phyloP scores from a whole-genome alignment of 306 rosid species.

The Cucurbita argyrosperma region DNA sequence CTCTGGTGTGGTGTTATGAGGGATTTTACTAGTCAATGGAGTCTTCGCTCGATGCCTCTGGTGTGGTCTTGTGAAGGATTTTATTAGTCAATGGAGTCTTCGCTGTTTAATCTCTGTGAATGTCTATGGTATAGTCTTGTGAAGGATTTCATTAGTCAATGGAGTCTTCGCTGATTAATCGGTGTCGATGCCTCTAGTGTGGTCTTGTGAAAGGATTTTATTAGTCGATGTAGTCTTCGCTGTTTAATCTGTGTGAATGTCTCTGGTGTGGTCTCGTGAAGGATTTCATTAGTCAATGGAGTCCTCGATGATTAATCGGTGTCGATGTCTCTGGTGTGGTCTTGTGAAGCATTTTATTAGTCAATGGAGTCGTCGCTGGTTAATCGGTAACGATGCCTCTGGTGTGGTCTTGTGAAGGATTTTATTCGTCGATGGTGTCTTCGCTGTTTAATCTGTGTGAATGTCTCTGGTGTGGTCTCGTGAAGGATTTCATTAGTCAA shows the following conservation, averaged over 20 bases:
- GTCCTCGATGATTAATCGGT: neutral
- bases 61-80: too few relatives aligned
- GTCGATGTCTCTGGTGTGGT: neutral
- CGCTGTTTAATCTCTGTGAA: too few relatives aligned
- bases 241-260: too few relatives aligned
- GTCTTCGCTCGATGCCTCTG: too few relatives aligned
- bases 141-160: too few relatives aligned
- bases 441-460: neutral
- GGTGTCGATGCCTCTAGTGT: too few relatives aligned
- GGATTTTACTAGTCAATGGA: neutral
- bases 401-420: neutral
- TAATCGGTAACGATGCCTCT: neutral
- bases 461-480: neutral
- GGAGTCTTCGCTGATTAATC: too few relatives aligned
- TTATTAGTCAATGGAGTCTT: too few relatives aligned
- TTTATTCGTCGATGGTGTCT: neutral
- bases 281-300: neutral
- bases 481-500: neutral
- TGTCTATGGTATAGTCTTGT: too few relatives aligned
- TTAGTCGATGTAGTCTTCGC: too few relatives aligned
- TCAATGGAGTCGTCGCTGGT: neutral
- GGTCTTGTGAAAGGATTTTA: too few relatives aligned
- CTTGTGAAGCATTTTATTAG: neutral
- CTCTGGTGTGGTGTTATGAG: neutral
- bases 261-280: neutral